Evolutionary conservation across 441 rosid species (phyloP).

Genomic region (Brassica balearica): DNA sequence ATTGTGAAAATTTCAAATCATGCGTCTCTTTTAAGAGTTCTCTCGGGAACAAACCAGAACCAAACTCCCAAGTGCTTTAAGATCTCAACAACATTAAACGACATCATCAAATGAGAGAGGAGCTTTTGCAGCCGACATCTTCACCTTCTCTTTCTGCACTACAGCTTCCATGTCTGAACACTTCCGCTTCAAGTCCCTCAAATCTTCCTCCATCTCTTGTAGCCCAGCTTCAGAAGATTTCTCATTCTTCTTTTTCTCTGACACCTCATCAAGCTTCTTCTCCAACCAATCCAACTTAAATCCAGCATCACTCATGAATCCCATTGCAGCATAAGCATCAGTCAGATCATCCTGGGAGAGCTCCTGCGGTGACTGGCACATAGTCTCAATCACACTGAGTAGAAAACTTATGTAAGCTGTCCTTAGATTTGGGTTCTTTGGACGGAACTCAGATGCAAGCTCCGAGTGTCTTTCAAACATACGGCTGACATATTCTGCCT

Average conservation of each 20-base stretch:
- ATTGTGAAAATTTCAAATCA: background rate
- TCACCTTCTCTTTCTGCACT: constrained; percentile 11
- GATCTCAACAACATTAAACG: constrained; percentile 14
- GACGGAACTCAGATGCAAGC: constrained; percentile 12
- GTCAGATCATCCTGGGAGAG: constrained; percentile 22
- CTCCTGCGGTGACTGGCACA: constrained; percentile 13
- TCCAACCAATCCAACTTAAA: constrained; percentile 37
- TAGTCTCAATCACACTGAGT: constrained; percentile 19
- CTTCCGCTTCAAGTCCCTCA: constrained; percentile 1
- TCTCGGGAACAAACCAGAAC: background rate
- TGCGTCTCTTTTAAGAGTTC: background rate
- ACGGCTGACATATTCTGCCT: constrained; percentile 20
- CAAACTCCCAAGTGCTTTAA: background rate
- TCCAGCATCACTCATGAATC: constrained; percentile 9
- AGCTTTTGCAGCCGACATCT: background rate
- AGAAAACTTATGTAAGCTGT: constrained; percentile 24
- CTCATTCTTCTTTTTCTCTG: background rate
- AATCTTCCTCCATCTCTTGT: background rate
- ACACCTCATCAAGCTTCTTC: constrained; percentile 18
- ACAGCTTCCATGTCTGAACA: constrained; percentile 2
- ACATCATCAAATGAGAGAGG: constrained; percentile 23
- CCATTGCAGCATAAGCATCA: background rate
- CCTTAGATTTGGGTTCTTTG: constrained; percentile 16
- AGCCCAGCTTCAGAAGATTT: background rate
- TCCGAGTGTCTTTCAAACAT: constrained; percentile 36